phyloP scores from a whole-genome alignment of 2,329 filamentous ascomycete genomes.

The Paracamarosporium sp. region DNA sequence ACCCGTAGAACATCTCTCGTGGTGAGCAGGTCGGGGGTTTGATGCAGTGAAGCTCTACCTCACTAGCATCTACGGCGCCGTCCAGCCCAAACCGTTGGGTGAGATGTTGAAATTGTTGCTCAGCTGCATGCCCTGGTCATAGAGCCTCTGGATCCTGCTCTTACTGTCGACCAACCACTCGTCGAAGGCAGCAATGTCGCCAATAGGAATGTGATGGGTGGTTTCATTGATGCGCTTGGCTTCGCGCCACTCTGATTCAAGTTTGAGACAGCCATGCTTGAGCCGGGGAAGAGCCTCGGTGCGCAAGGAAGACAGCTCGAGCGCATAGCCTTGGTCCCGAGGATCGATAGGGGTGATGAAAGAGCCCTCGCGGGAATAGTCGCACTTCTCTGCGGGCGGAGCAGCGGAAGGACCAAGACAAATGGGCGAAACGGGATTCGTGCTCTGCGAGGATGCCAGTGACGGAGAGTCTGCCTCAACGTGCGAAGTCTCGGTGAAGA shows the following conservation, averaged over 20 bases:
- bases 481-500: constrained; percentile 28
- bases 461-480: constrained; percentile 30
- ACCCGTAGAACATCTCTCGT: constrained; percentile 9
- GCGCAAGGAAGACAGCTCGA: constrained; percentile 48
- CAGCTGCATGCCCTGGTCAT: constrained; percentile 37
- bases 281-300: constrained; percentile 51
- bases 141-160: constrained; percentile 37
- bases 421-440: constrained; percentile 36
- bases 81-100: constrained; percentile 43
- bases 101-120: constrained; percentile 30
- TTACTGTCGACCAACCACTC: constrained; percentile 49
- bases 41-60: constrained; percentile 17
- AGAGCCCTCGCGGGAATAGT: constrained; percentile 34
- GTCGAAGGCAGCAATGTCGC: constrained; percentile 43
- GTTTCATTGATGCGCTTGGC: constrained; percentile 26
- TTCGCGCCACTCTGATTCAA: constrained; percentile 44
- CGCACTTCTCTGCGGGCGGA: constrained; percentile 17
- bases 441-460: constrained; percentile 28
- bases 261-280: constrained; percentile 46
- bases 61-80: constrained; percentile 41
- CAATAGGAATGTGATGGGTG: constrained; percentile 13
- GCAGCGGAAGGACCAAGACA: constrained; percentile 31
- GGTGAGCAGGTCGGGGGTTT: constrained; percentile 7
- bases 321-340: constrained; percentile 40
- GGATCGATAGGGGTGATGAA: constrained; percentile 44